Base-by-base conservation (phyloP, 352 stramenopile species). In the Phytophthora nicotianae region DNA sequence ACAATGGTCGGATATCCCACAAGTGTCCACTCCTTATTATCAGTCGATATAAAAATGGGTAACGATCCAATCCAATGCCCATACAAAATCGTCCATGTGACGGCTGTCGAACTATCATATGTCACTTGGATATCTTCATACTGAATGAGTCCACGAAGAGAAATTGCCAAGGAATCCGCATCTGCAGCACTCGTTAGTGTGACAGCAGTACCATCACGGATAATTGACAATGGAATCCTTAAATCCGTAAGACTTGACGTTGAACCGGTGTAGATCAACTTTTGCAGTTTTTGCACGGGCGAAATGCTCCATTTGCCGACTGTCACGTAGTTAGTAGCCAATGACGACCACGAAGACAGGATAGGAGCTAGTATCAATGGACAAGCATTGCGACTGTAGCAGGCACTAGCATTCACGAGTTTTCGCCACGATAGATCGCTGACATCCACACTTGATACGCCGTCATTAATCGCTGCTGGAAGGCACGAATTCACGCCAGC, bases 321-420 rank as follows among this genome's bases (percentile, higher is more conserved):
- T 2, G 73, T 52, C 21, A 51, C 49, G 21, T 70, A 70, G n/a
- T 38, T 70, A 0, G 62, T 55, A 0, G 75, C 52, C 13, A 71
- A 24, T 1, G 57, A 59, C 23, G 63, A 67, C 35, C 48, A 71
- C 1, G 49, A 65, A 8, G 72, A 68, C 21, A 89, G 16, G 23
- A 87, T 58, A 13, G 72, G 56, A 9, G 71, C 57, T 26, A 86
- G 61, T 10, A 67, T 79, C 8, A 89, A 51, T 23, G 70, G 65
- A 41, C 79, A 89, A 4, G 58, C 41, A 20, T 55, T 50, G 16
- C 70, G 68, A 23, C 75, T 83, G 53, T 77, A 86, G 41, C 79
- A 89, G 26, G 77, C 77, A 23, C 77, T 86, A 0, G 79, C 79
- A 9, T 71, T 72, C 19, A 85, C 70, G n/a, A 89, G 68, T 56